These are phyloP conservation scores for Chlamydomonas sp. DNA, from an alignment of 139 green algal genomes.

Conservation along the genomic window DNA sequence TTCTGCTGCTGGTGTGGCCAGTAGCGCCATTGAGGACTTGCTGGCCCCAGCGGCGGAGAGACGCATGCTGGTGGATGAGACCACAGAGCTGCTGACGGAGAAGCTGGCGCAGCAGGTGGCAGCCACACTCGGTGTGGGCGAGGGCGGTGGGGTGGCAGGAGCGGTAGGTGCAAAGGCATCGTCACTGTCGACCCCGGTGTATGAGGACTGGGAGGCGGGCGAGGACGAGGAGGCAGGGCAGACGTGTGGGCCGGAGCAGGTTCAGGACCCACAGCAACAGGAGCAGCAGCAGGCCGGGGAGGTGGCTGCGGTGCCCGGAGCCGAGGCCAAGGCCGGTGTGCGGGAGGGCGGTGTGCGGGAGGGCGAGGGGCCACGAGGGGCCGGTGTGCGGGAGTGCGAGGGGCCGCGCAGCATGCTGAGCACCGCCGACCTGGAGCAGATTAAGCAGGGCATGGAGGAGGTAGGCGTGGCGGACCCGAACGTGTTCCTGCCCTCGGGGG, in stretches of 20 bases:
- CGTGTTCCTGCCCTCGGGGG: too few species aligned
- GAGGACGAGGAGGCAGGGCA: background rate
- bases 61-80: conserved; percentile 18
- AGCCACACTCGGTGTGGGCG: background rate
- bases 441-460: background rate
- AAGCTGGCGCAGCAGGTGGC: background rate
- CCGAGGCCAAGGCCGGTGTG: too few species aligned
- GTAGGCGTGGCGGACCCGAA: background rate
- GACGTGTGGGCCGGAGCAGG: too few species aligned
- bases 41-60: background rate
- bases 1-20: too few species aligned
- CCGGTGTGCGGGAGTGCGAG: too few species aligned
- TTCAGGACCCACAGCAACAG: background rate
- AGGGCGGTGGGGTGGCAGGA: background rate
- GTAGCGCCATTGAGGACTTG: background rate
- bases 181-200: background rate
- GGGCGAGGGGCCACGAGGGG: too few species aligned
- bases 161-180: background rate
- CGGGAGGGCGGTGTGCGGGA: too few species aligned
- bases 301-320: too few species aligned
- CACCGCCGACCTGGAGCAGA: background rate
- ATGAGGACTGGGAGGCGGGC: background rate
- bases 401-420: background rate
- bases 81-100: conserved; percentile 20
- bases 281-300: background rate